Base-by-base conservation (phyloP, 2,329 filamentous ascomycete genomes). In the Orbilia blumenaviensis region DNA sequence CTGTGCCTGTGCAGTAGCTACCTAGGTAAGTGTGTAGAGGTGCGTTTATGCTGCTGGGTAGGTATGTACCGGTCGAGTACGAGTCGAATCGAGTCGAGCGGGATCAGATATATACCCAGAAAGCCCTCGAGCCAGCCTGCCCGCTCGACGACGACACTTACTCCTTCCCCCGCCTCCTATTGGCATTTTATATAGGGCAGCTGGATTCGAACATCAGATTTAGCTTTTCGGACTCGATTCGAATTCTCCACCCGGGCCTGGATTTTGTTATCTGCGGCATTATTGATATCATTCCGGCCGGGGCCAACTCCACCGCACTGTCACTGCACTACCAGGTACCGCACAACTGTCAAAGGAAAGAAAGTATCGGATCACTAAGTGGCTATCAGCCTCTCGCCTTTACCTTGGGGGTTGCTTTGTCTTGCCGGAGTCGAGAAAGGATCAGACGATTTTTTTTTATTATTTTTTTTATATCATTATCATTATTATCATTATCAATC, bases 181-280 rank as follows among this genome's bases (percentile, higher is more conserved):
- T 48, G 52, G 48, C 34, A 27, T 34, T 41, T 62, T 62, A 62
- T 62, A 46, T 52, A 61, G 62, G n/a, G n/a, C n/a, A n/a, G n/a
- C n/a, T n/a, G n/a, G n/a, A n/a, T n/a, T n/a, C n/a, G n/a, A 54
- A 67, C 69, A 62, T 66, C 69, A 44, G 69, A 44, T 74, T 74
- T 62, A 74, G 54, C 62, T 74, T 61, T 60, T 34, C 36, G 44
- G 29, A 34, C 10, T 34, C 29, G 29, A 34, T 34, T 34, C 29
- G 29, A 34, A n/a, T n/a, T 58, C 62, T 44, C 71, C 71, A 75
- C 71, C 50, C 50, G 54, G 64, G 41, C 36, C n/a, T n/a, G n/a
- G n/a, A n/a, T n/a, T n/a, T 18, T 68, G 71, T 68, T 75, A 75
- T 75, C 63, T 75, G 71, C 71, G 71, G 71, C 56, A 75, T 75